Conservation (phyloP, 805 yeast genomes). For the Citeromyces matritensis region DNA sequence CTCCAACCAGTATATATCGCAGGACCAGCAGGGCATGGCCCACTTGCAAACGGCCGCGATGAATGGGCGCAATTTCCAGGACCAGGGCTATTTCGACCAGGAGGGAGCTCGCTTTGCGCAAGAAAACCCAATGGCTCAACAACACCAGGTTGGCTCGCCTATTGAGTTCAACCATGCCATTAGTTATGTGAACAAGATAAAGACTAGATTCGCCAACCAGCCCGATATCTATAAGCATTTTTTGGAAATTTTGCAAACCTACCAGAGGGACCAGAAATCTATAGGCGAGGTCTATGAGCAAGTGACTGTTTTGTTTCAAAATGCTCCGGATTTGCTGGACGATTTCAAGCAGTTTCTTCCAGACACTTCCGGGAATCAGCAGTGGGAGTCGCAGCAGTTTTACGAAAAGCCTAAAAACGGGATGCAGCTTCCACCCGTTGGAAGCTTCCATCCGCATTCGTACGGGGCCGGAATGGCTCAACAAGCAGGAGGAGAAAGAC, state of each 20-base stretch:
- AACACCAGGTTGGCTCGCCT: conserved; percentile 29
- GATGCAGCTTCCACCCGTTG: conserved; percentile 74
- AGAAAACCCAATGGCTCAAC: conserved; percentile 6
- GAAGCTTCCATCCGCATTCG: conserved; percentile 66
- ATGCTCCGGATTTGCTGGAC: conserved; percentile 87
- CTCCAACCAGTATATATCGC: conserved; percentile 5
- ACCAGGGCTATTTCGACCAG: conserved; percentile 2
- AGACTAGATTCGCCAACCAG: conserved; percentile 81
- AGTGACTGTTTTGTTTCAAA: conserved; percentile 75
- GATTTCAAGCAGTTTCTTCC: conserved; percentile 95
- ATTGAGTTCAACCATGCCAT: conserved; percentile 97
- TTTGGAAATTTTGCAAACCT: conserved; percentile 88
- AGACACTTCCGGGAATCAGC: conserved; percentile 40
- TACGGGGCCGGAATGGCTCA: conserved; percentile 11
- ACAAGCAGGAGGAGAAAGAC: conserved; percentile 5
- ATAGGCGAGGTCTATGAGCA: conserved; percentile 92
- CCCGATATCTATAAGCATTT: conserved; percentile 95
- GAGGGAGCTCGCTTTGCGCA: conserved; percentile 3
- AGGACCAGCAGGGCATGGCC: conserved; percentile 4
- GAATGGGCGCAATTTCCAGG: conserved; percentile 5
- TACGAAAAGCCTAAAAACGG: conserved; percentile 4
- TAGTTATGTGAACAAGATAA: conserved; percentile 89
- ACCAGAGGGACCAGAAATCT: conserved; percentile 91
- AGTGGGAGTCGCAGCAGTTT: conserved; percentile 10
- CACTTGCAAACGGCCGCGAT: neutral